A percentile compares a stretch with the other conserved stretches of the same genome.
These are phyloP conservation scores for Nakataea oryzae DNA, from an alignment of 2,329 filamentous ascomycete genomes.

Conservation along the genomic window DNA sequence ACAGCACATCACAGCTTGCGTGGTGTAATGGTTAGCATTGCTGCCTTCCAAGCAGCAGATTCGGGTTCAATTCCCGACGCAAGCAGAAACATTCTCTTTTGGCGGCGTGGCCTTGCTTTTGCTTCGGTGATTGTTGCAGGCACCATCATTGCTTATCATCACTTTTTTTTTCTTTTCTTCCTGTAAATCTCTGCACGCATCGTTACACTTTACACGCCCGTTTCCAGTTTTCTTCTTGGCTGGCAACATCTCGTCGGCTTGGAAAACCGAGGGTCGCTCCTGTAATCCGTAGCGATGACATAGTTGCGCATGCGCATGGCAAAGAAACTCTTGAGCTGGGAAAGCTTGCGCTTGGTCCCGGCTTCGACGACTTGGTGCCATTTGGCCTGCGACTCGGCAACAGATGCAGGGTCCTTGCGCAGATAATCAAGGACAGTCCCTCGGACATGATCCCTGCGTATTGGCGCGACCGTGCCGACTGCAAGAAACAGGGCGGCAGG, in stretches of 20 bases:
- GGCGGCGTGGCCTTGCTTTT: no score
- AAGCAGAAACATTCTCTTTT: not conserved
- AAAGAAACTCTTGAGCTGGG: not conserved
- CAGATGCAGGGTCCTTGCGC: no score
- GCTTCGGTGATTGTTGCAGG: not conserved
- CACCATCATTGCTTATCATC: not conserved
- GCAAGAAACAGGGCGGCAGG: no score
- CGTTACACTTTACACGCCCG: not conserved
- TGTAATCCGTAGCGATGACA: not conserved
- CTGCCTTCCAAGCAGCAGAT: slow-evolving; percentile 4
- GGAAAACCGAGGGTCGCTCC: not conserved
- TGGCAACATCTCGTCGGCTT: not conserved
- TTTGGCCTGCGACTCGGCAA: no score
- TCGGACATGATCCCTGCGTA: no score
- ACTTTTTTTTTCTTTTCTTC: not conserved
- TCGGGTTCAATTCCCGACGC: slow-evolving; percentile 4
- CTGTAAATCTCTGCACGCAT: not conserved
- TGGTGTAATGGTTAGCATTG: slow-evolving; percentile 4
- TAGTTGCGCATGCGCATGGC: not conserved
- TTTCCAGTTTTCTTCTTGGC: not conserved
- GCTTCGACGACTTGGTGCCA: not conserved
- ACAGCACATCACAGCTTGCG: not conserved
- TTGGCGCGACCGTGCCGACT: no score
- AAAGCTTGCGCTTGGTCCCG: not conserved
- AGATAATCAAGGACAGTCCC: no score